Conservation (phyloP, 2,329 filamentous ascomycete species). For the Nemania sp. region DNA sequence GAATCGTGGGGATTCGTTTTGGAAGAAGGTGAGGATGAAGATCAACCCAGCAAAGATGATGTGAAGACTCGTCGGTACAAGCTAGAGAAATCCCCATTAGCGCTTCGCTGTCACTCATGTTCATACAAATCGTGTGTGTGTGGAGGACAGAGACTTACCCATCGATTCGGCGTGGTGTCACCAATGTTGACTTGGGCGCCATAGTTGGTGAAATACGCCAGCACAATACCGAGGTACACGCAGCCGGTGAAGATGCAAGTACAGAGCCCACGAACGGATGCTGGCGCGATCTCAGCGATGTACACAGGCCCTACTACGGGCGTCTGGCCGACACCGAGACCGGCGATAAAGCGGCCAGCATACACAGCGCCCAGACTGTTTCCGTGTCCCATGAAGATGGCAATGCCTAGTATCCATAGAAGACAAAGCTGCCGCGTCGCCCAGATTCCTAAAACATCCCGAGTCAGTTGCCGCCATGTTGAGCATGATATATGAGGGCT, state of each 20-base stretch:
- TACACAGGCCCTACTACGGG: slow-evolving; percentile 78
- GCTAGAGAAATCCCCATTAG: slow-evolving; percentile 54
- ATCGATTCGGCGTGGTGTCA: slow-evolving; percentile 60
- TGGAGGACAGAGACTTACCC: slow-evolving; percentile 51
- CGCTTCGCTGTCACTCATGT: background rate
- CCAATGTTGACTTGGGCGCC: slow-evolving; percentile 65
- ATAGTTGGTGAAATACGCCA: slow-evolving; percentile 82
- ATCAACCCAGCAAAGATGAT: slow-evolving; percentile 82
- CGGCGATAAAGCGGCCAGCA: slow-evolving; percentile 74
- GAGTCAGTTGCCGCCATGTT: too few relatives aligned
- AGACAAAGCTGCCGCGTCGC: slow-evolving; percentile 69
- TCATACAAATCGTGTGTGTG: background rate
- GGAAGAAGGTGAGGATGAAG: slow-evolving; percentile 75
- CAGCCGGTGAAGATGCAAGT: slow-evolving; percentile 77
- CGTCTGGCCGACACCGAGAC: slow-evolving; percentile 74
- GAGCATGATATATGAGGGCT: too few relatives aligned
- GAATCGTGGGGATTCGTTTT: slow-evolving; percentile 77
- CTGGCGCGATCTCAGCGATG: slow-evolving; percentile 78
- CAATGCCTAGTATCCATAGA: slow-evolving; percentile 69
- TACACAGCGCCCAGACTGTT: slow-evolving; percentile 69
- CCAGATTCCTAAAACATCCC: slow-evolving; percentile 61
- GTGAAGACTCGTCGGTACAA: slow-evolving; percentile 79
- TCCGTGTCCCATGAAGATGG: slow-evolving; percentile 67
- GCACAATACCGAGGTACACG: slow-evolving; percentile 82
- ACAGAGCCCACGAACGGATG: slow-evolving; percentile 77